phyloP scores from a whole-genome alignment of 1,284 basidiomycete species.

The Ganoderma boninense region DNA sequence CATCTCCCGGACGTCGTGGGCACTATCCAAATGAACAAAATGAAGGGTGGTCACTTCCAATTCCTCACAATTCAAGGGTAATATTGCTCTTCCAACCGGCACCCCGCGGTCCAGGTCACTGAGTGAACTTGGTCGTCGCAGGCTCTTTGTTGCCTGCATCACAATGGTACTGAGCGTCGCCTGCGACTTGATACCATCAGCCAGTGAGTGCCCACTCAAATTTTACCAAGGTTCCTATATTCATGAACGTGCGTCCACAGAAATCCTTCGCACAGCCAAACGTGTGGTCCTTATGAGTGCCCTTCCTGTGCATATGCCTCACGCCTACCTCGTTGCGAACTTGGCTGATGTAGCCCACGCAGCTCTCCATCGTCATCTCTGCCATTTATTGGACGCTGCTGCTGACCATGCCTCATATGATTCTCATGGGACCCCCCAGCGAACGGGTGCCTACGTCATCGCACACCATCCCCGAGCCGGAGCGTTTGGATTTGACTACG shows the following conservation, averaged over 20 bases:
- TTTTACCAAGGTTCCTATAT: not conserved
- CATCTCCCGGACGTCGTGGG: constrained; percentile 47
- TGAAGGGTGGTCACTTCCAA: constrained; percentile 73
- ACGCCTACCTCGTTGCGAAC: not conserved
- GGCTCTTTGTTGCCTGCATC: constrained; percentile 58
- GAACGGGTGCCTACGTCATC: constrained; percentile 49
- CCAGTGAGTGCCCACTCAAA: constrained; percentile 44
- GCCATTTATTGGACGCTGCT: constrained; percentile 78
- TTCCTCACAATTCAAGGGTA: constrained; percentile 84
- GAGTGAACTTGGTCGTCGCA: constrained; percentile 26
- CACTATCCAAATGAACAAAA: constrained; percentile 49
- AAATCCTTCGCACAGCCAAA: constrained; percentile 57
- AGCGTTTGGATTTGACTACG: constrained; percentile 64
- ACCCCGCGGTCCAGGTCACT: not conserved
- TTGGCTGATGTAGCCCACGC: constrained; percentile 6
- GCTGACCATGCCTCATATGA: constrained; percentile 58
- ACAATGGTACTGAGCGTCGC: constrained; percentile 60
- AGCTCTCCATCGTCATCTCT: constrained; percentile 75
- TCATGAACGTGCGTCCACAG: constrained; percentile 13
- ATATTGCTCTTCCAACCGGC: not conserved
- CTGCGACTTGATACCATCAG: constrained; percentile 59
- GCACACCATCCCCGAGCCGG: constrained; percentile 43
- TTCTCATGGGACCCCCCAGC: constrained; percentile 43
- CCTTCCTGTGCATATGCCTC: constrained; percentile 57
- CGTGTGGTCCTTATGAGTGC: constrained; percentile 66